These are phyloP conservation scores for Eruca vesicaria DNA, from an alignment of 441 rosid genomes.

Conservation along the genomic window DNA sequence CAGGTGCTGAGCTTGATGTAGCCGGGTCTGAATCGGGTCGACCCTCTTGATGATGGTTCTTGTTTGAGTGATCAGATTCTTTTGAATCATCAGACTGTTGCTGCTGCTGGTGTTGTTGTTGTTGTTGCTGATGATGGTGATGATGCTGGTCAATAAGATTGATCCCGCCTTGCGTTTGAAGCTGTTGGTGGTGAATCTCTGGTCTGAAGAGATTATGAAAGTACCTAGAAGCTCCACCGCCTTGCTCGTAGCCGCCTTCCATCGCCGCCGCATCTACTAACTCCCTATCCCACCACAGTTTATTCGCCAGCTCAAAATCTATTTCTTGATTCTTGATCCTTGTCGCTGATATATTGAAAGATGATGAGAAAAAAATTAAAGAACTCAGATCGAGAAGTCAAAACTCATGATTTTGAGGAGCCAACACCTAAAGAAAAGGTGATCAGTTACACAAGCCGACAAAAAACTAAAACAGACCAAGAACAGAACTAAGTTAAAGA, in stretches of 20 bases:
- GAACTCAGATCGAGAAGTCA: constrained; percentile 33
- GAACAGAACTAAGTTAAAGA: constrained; percentile 24
- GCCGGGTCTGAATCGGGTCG: constrained; percentile 35
- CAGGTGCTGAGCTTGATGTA: constrained; percentile 39
- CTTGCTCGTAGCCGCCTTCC: constrained; percentile 47
- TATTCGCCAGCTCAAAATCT: constrained; percentile 48
- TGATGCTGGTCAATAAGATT: constrained; percentile 29
- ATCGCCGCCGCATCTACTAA: constrained; percentile 52
- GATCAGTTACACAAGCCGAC: constrained; percentile 36
- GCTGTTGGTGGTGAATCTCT: constrained; percentile 45
- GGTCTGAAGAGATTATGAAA: constrained; percentile 56
- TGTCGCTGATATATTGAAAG: constrained; percentile 16
- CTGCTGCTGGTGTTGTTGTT: constrained; percentile 23
- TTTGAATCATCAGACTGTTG: constrained; percentile 45
- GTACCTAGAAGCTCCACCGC: constrained; percentile 44
- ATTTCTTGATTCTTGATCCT: constrained; percentile 15
- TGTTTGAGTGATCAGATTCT: constrained; percentile 41
- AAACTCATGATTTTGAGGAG: constrained; percentile 29
- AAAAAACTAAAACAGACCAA: constrained; percentile 27
- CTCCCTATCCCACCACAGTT: constrained; percentile 60
- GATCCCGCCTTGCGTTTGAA: constrained; percentile 25
- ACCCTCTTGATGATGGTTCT: constrained; percentile 26
- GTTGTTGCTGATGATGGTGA: constrained; percentile 15
- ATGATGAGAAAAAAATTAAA: background rate
- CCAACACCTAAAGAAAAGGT: constrained; percentile 15